Conservation (phyloP, 805 yeast genomes). For the Cyberlindnera suaveolens region DNA sequence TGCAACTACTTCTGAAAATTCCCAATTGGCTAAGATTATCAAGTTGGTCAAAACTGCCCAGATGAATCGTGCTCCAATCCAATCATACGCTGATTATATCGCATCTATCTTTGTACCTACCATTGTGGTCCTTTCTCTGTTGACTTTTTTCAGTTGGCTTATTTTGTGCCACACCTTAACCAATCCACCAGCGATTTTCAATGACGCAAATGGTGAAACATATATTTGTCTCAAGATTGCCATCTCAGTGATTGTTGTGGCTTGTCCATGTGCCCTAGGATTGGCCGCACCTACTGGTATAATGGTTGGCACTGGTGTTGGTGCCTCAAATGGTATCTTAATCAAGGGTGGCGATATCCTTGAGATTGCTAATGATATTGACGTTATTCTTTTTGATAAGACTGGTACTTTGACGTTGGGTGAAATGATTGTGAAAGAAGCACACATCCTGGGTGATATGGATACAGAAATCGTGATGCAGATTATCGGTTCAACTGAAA, state of each 20-base stretch:
- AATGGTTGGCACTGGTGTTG: slow-evolving; percentile 98
- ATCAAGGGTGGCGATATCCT: slow-evolving; percentile 91
- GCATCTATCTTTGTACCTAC: slow-evolving; percentile 84
- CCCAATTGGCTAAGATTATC: slow-evolving; percentile 85
- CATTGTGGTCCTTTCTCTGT: slow-evolving; percentile 52
- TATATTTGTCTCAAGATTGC: slow-evolving; percentile 71
- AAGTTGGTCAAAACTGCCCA: slow-evolving; percentile 86
- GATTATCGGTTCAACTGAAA: slow-evolving; percentile 52
- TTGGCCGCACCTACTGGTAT: slow-evolving; percentile 98
- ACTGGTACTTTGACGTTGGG: slow-evolving; percentile 95
- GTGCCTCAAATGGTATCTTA: slow-evolving; percentile 82
- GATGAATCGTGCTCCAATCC: slow-evolving; percentile 83
- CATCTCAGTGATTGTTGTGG: slow-evolving; percentile 91
- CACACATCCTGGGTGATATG: slow-evolving; percentile 5
- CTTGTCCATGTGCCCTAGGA: slow-evolving; percentile 98
- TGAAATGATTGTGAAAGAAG: slow-evolving; percentile 41
- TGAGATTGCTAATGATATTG: slow-evolving; percentile 61
- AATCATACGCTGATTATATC: slow-evolving; percentile 76
- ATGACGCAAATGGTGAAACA: slow-evolving; percentile 46
- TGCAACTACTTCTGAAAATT: slow-evolving; percentile 68
- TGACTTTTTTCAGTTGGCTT: slow-evolving; percentile 66
- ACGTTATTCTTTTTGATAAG: slow-evolving; percentile 79
- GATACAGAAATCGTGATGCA: slow-evolving; percentile 34
- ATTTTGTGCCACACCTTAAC: slow-evolving; percentile 29
- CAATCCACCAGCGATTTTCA: slow-evolving; percentile 45